Percentiles rank a stretch among this genome's conserved stretches.
Evolutionary conservation across 106 monocot species (phyloP).

Genomic region (Dendrobium chrysotoxum): DNA sequence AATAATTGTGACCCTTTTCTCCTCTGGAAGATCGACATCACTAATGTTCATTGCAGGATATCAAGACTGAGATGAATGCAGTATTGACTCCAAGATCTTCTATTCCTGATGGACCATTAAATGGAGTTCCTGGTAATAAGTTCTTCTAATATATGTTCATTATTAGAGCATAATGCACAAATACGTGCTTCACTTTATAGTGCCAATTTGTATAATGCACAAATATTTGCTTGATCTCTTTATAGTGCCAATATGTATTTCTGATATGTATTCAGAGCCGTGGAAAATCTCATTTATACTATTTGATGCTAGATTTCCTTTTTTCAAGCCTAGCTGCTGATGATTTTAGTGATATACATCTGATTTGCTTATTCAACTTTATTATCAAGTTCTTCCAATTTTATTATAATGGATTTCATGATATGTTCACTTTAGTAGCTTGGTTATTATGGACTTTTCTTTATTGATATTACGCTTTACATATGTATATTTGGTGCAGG

Average conservation of each 20-base stretch:
- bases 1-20: not conserved
- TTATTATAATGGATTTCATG: no score
- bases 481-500: constrained; percentile 28
- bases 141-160: not conserved
- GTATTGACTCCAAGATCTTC: constrained; percentile 47
- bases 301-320: no score
- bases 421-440: no score
- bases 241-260: not conserved
- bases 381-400: no score
- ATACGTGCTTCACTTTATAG: not conserved
- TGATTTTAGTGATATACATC: no score
- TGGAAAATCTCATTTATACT: no score
- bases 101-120: constrained; percentile 54
- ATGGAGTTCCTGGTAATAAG: constrained; percentile 55
- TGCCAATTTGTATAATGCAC: no score
- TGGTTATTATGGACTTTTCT: no score
- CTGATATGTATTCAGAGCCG: no score
- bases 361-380: no score
- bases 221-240: not conserved
- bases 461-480: not conserved
- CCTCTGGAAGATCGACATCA: not conserved
- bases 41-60: constrained; percentile 31
- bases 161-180: not conserved
- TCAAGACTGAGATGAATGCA: constrained; percentile 53
- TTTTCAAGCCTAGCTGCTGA: no score